These are phyloP conservation scores for Haematococcus sp. DNA, from an alignment of 139 green algal species.

Conservation along the genomic window DNA sequence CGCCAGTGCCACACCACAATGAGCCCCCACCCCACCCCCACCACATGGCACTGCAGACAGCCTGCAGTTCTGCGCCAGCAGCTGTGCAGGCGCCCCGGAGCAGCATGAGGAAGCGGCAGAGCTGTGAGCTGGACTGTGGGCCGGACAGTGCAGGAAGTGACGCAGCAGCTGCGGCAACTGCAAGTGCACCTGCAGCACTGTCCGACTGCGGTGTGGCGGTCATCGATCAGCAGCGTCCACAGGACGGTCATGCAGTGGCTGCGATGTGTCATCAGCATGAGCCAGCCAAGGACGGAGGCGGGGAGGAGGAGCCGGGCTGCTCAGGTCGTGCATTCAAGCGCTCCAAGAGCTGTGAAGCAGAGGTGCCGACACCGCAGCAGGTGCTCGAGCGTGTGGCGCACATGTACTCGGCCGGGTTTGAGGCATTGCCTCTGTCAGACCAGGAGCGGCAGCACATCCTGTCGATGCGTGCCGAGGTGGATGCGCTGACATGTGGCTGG, in stretches of 20 bases:
- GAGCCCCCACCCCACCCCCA: no score
- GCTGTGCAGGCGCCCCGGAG: neutral
- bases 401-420: neutral
- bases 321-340: no score
- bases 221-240: no score
- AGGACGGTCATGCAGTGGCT: no score
- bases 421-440: neutral
- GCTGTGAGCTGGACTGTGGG: no score
- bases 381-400: no score
- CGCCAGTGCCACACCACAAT: no score
- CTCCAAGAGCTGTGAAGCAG: no score
- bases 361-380: no score
- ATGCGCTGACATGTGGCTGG: neutral
- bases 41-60: no score
- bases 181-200: neutral
- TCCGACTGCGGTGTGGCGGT: no score
- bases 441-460: slow-evolving; percentile 1
- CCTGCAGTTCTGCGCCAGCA: neutral
- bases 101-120: no score
- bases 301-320: neutral
- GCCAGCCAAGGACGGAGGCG: neutral
- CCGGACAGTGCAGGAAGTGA: neutral
- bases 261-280: slow-evolving; percentile 8
- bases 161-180: neutral
- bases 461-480: neutral